Percentiles rank a stretch among this genome's conserved stretches.
Conservation (phyloP, 1,284 basidiomycete species). For the Puccinia coronata region DNA sequence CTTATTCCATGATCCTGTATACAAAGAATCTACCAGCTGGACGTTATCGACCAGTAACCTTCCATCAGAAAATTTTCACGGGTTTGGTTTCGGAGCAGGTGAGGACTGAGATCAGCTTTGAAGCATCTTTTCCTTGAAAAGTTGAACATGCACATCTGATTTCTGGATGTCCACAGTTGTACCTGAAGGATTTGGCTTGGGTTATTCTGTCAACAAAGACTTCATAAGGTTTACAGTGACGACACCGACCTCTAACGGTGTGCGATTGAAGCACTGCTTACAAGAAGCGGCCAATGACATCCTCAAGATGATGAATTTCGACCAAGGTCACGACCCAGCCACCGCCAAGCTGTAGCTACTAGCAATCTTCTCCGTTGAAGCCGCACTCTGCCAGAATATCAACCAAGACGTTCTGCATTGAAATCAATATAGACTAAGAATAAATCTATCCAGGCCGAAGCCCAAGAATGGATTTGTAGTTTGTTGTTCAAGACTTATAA, state of each 20-base stretch:
- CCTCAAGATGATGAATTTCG: constrained; percentile 1
- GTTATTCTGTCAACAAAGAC: constrained; percentile 85
- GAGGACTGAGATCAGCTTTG: constrained; percentile 55
- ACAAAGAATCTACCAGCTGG: constrained; percentile 76
- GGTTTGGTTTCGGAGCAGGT: constrained; percentile 98
- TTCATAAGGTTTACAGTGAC: constrained; percentile 93
- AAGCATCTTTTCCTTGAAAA: not conserved
- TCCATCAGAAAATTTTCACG: constrained; percentile 78
- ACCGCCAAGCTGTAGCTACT: constrained; percentile 12
- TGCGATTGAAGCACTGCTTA: constrained; percentile 70
- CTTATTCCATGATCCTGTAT: constrained; percentile 78
- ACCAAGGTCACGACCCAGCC: not conserved
- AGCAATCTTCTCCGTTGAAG: not conserved
- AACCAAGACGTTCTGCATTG: too few species aligned
- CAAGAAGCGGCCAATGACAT: constrained; percentile 64
- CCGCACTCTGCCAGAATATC: not conserved
- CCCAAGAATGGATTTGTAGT: too few species aligned
- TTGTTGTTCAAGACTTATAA: too few species aligned
- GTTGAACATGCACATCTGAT: not conserved
- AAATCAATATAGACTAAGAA: too few species aligned
- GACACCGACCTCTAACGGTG: constrained; percentile 69
- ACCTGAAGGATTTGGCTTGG: constrained; percentile 86
- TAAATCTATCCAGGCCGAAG: too few species aligned
- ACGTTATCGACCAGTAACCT: constrained; percentile 88
- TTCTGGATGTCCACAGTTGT: constrained; percentile 18